Conservation (phyloP, 768 basidiomycete species). For the Bullera alba region DNA sequence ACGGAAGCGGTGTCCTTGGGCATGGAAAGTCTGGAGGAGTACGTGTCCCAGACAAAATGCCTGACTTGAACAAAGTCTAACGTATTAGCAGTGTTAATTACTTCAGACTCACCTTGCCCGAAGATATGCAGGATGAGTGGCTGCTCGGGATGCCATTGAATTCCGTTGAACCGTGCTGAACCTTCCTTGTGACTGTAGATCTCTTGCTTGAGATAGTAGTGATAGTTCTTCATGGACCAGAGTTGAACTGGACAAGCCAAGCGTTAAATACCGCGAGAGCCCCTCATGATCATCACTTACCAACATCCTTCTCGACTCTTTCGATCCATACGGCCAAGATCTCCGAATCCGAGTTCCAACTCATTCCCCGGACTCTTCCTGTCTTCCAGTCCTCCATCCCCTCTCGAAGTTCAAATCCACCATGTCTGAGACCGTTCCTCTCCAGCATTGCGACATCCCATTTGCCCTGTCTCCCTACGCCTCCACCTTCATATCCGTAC, state of each 20-base stretch:
- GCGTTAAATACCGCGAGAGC: not conserved
- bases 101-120: slow-evolving; percentile 55
- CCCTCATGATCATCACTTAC: slow-evolving; percentile 49
- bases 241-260: slow-evolving; percentile 68
- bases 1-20: slow-evolving; percentile 77
- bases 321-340: slow-evolving; percentile 81
- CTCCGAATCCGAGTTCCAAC: slow-evolving; percentile 83
- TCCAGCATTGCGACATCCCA: slow-evolving; percentile 93
- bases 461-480: slow-evolving; percentile 53
- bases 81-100: not conserved
- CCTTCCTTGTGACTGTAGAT: slow-evolving; percentile 45
- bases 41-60: slow-evolving; percentile 73
- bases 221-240: slow-evolving; percentile 90
- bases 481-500: slow-evolving; percentile 65
- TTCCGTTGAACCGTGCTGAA: slow-evolving; percentile 57
- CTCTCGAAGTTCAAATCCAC: slow-evolving; percentile 67
- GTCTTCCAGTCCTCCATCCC: slow-evolving; percentile 26
- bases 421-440: slow-evolving; percentile 84
- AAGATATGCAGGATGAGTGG: slow-evolving; percentile 60
- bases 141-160: slow-evolving; percentile 83
- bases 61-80: slow-evolving; percentile 43
- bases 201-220: slow-evolving; percentile 97
- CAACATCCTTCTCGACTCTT: slow-evolving; percentile 59
- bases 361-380: slow-evolving; percentile 60
- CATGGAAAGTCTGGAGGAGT: slow-evolving; percentile 54